These are phyloP conservation scores for Dictyostelium firmibasis DNA, from an alignment of 78 protist species.

Conservation along the genomic window DNA sequence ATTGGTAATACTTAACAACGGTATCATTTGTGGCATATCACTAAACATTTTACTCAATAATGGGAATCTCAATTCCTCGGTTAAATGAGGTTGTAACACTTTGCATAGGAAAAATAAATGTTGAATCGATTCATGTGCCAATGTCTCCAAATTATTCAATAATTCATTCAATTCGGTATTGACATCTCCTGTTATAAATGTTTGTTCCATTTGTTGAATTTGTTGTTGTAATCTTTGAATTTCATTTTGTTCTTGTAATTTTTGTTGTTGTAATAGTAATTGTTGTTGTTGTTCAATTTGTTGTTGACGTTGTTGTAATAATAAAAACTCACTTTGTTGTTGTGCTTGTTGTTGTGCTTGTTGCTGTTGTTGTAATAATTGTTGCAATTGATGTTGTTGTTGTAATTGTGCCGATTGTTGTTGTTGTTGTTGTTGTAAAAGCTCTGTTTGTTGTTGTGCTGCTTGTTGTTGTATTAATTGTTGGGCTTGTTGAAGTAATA, in stretches of 20 bases:
- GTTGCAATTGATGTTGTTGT: not conserved
- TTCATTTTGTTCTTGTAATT: not conserved
- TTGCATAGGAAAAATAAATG: conserved; percentile 53
- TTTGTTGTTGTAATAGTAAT: conserved; percentile 6
- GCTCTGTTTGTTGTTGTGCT: not conserved
- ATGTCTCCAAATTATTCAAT: not conserved
- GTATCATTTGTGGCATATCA: conserved; percentile 74
- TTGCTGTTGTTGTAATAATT: not conserved
- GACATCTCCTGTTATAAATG: conserved; percentile 1
- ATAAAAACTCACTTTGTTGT: not conserved
- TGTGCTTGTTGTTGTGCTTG: not conserved
- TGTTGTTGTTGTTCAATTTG: not conserved
- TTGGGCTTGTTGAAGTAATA: not conserved
- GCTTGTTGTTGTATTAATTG: not conserved
- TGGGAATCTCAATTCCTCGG: conserved; percentile 50
- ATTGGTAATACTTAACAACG: conserved; percentile 5
- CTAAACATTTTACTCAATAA: conserved; percentile 69
- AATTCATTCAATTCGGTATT: conserved; percentile 36
- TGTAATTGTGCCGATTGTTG: not conserved
- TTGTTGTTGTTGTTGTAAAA: not conserved
- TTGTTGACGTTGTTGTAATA: not conserved
- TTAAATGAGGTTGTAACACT: conserved; percentile 52
- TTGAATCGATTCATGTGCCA: conserved; percentile 35
- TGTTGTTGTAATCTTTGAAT: conserved; percentile 7
- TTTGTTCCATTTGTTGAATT: not conserved